Evolutionary conservation across 192 early-diverging fungal genomes (phyloP).

Genomic region (Globomyces pollinis-pini): DNA sequence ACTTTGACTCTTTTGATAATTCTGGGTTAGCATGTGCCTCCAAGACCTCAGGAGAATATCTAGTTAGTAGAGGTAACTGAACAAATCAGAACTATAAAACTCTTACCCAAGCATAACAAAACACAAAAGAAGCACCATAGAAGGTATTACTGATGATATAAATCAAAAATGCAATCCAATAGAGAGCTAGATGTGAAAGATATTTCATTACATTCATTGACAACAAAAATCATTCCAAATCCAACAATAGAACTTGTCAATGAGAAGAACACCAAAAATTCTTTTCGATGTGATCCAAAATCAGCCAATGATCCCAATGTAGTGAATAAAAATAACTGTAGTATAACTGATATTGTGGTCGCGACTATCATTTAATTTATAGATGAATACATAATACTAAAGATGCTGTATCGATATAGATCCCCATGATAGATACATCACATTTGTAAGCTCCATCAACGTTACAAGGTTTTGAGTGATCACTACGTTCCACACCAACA

Average conservation of each 20-base stretch:
- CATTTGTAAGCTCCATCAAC: not conserved
- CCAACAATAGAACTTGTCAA: not conserved
- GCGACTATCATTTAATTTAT: constrained; percentile 6
- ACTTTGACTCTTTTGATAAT: too few species aligned
- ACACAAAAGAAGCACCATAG: constrained; percentile 8
- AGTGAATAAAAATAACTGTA: constrained; percentile 26
- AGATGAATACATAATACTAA: not conserved
- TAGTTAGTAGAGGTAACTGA: constrained; percentile 9
- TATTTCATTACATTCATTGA: too few species aligned
- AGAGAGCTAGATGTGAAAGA: too few species aligned
- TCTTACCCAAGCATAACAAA: too few species aligned
- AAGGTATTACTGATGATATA: not conserved
- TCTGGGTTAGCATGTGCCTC: too few species aligned
- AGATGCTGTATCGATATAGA: not conserved
- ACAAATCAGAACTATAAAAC: too few species aligned
- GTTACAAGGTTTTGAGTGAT: constrained; percentile 23
- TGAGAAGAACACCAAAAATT: constrained; percentile 14
- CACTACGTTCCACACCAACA: not conserved
- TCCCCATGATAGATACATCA: not conserved
- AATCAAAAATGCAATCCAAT: not conserved
- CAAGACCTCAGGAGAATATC: constrained; percentile 3
- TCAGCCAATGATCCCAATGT: constrained; percentile 29
- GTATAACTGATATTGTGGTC: constrained; percentile 16
- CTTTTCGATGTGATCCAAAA: constrained; percentile 24
- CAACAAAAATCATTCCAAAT: constrained; percentile 2